These are phyloP conservation scores for Scheffersomyces amazonensis DNA, from an alignment of 805 yeast species.

Conservation along the genomic window DNA sequence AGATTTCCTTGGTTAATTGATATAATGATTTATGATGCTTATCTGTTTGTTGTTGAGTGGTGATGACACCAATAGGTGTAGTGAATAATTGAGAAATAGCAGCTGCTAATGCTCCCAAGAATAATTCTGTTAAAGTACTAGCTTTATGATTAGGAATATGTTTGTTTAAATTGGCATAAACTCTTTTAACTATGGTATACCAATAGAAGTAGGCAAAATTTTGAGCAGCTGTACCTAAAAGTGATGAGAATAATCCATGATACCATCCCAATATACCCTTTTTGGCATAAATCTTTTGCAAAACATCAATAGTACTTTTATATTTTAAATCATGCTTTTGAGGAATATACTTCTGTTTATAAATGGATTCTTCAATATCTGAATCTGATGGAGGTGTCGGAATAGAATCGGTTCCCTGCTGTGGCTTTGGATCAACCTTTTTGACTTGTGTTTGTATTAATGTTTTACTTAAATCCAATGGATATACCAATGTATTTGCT, in stretches of 20 bases:
- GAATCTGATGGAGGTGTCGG: constrained; percentile 10
- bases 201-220: constrained; percentile 84
- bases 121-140: constrained; percentile 64
- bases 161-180: constrained; percentile 42
- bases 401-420: constrained; percentile 9
- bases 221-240: constrained; percentile 71
- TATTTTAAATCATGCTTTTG: constrained; percentile 35
- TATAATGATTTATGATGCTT: constrained; percentile 30
- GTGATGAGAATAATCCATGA: constrained; percentile 65
- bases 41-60: constrained; percentile 59
- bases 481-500: constrained; percentile 79
- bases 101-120: constrained; percentile 78
- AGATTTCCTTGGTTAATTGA: constrained; percentile 44
- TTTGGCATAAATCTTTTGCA: constrained; percentile 51
- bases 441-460: constrained; percentile 69
- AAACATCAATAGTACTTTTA: constrained; percentile 59
- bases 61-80: constrained; percentile 74
- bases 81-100: constrained; percentile 78
- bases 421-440: constrained; percentile 8
- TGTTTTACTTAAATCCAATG: constrained; percentile 75
- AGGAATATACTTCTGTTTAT: constrained; percentile 4
- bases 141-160: constrained; percentile 36
- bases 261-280: constrained; percentile 71
- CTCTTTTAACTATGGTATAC: constrained; percentile 69
- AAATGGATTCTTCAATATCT: constrained; percentile 17